phyloP scores from a whole-genome alignment of 331 rosid genomes.

The Pyrus hybrid region DNA sequence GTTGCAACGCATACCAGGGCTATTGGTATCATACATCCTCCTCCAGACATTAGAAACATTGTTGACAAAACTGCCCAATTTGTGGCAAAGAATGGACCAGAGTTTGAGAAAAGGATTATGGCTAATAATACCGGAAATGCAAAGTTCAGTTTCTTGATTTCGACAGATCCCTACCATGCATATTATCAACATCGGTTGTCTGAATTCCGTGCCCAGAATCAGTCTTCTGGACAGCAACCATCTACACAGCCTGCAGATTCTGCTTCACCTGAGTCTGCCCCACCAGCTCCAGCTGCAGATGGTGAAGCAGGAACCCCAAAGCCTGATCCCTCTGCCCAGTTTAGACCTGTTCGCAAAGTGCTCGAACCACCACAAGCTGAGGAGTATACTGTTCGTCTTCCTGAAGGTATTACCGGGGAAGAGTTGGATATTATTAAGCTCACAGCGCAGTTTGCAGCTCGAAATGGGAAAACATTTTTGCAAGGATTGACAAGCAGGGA shows the following conservation, averaged over 20 bases:
- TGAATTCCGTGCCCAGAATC: constrained; percentile 77
- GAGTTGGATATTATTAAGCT: constrained; percentile 91
- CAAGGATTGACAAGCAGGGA: constrained; percentile 87
- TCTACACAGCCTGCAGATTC: constrained; percentile 39
- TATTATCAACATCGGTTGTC: constrained; percentile 83
- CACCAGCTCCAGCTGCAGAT: constrained; percentile 33
- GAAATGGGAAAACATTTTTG: constrained; percentile 86
- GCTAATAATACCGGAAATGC: constrained; percentile 66
- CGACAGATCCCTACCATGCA: constrained; percentile 79
- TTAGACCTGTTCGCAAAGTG: constrained; percentile 58
- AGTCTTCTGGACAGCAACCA: constrained; percentile 42
- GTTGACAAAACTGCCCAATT: constrained; percentile 86
- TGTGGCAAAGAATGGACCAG: constrained; percentile 88
- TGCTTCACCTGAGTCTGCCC: constrained; percentile 25
- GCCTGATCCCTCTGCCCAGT: constrained; percentile 63
- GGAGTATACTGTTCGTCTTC: constrained; percentile 89
- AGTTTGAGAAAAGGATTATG: constrained; percentile 82
- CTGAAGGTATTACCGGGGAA: constrained; percentile 94
- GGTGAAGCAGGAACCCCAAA: constrained; percentile 38
- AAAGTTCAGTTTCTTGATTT: constrained; percentile 66
- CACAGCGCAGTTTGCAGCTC: constrained; percentile 91
- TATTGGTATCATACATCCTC: constrained; percentile 88
- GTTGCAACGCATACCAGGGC: constrained; percentile 84
- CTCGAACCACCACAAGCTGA: constrained; percentile 90
- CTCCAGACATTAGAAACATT: constrained; percentile 76